Base-by-base conservation (phyloP, 176 grass and related monocot species). In the Aegilops umbellulata region DNA sequence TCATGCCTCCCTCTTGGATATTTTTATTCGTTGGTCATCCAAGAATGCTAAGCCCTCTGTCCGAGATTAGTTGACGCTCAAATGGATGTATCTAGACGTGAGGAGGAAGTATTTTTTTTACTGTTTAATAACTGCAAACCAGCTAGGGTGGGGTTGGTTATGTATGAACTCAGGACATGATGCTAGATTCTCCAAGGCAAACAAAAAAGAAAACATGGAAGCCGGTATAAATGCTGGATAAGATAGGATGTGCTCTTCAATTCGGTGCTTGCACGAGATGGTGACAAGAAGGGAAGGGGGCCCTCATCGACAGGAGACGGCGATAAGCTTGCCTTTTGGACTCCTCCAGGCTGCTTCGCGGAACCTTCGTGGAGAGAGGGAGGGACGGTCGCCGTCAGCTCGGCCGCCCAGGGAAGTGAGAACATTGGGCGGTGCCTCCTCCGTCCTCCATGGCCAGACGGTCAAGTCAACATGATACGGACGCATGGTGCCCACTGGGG, bases 311-410 rank as follows among this genome's bases (percentile, higher is more conserved):
- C 22, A 60, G 46, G 24, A 71, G 15, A 84, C 17, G 49, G 15
- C 12, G 61, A 60, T 70, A 49, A 49, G 58, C 49, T 4, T 36
- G 64, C 3, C 76, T 82, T 82, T 61, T 60, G 24, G 7, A 77
- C 25, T 31, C 17, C 7, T 16, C 51, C 16, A 24, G 26, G 89
- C 67, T 77, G 49, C 34, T 91, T 89, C 84, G 11, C 13, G 77
- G 90, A 94, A 94, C 19, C 7, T 94, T 94, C 92, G 44, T 61
- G 4, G 8, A 6, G 11, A 4, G 10, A 41, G 72, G 0, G 51
- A 77, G 63, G 19, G 70, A 77, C 35, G 7, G 49, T 82, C 36
- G 16, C 83, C 6, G 3, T 92, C 82, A 27, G 60, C n/a, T 44
- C n/a, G 11, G 35, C 63, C 17, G 17, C n/a, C n/a, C 77, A 20